phyloP scores from a whole-genome alignment of 257 asterid species.

The Cordia subcordata region DNA sequence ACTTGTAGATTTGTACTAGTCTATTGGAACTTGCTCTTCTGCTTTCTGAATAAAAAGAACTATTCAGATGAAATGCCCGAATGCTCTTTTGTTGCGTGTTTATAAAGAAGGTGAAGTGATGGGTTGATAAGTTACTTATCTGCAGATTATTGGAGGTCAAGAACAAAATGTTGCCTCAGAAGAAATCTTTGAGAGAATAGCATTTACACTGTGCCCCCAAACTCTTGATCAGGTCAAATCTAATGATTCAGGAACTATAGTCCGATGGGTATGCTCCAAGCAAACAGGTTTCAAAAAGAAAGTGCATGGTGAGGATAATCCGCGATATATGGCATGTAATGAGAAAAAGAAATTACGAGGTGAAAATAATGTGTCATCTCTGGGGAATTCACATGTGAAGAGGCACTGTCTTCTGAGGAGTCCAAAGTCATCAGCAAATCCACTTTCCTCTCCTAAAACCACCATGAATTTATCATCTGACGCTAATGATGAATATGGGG shows the following conservation, averaged over 20 bases:
- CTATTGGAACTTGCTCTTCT: too few relatives aligned
- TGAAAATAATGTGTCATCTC: slow-evolving; percentile 22
- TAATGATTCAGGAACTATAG: slow-evolving; percentile 44
- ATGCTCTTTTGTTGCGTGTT: not conserved
- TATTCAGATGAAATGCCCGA: too few relatives aligned
- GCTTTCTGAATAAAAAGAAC: too few relatives aligned
- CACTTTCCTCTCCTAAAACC: slow-evolving; percentile 26
- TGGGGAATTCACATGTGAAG: slow-evolving; percentile 18
- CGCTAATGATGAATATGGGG: slow-evolving; percentile 26
- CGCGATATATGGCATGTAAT: slow-evolving; percentile 24
- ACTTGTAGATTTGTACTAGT: too few relatives aligned
- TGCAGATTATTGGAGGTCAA: slow-evolving; percentile 41
- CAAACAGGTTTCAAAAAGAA: slow-evolving; percentile 51
- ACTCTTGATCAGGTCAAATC: slow-evolving; percentile 28
- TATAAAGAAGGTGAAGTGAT: not conserved
- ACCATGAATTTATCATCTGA: slow-evolving; percentile 23
- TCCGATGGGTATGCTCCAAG: slow-evolving; percentile 70
- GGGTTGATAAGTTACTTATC: not conserved
- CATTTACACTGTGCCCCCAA: slow-evolving; percentile 21
- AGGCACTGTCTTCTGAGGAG: slow-evolving; percentile 25
- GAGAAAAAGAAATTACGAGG: slow-evolving; percentile 17
- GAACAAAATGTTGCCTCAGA: slow-evolving; percentile 24
- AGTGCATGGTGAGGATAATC: slow-evolving; percentile 31
- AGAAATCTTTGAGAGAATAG: slow-evolving; percentile 27
- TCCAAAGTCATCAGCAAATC: slow-evolving; percentile 21